A percentile compares a stretch with the other conserved stretches of the same genome.
Conservation (phyloP, 2,329 filamentous ascomycete species). For the Aspergillus pseudoglaucus region DNA sequence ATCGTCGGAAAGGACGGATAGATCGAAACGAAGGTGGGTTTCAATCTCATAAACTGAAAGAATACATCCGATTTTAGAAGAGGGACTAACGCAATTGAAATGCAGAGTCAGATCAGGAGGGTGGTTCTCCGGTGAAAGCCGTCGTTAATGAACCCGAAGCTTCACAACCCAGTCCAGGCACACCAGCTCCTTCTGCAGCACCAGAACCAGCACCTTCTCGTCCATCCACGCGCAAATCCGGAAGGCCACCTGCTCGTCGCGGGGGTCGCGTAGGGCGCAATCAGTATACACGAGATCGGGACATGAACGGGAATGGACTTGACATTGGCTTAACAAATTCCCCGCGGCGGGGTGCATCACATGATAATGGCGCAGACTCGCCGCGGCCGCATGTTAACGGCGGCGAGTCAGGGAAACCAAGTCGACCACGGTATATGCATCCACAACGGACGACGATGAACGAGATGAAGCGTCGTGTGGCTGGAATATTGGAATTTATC, state of each 20-base stretch:
- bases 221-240: constrained; percentile 53
- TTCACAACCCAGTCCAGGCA: constrained; percentile 38
- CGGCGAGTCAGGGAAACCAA: constrained; percentile 51
- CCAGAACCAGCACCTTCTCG: constrained; percentile 30
- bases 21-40: constrained; percentile 72
- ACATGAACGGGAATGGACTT: constrained; percentile 50
- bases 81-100: constrained; percentile 25
- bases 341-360: constrained; percentile 35
- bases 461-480: constrained; percentile 79
- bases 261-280: constrained; percentile 63
- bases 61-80: not conserved
- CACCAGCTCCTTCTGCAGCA: constrained; percentile 33
- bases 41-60: not conserved
- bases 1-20: constrained; percentile 72
- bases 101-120: constrained; percentile 66
- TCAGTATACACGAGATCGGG: constrained; percentile 73
- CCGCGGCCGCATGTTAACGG: constrained; percentile 49
- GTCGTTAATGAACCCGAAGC: constrained; percentile 33
- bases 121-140: constrained; percentile 48
- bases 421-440: constrained; percentile 53
- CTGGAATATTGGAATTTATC: constrained; percentile 83
- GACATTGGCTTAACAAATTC: constrained; percentile 29
- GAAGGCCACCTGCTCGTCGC: constrained; percentile 60
- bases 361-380: constrained; percentile 34
- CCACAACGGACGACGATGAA: constrained; percentile 65